Base-by-base conservation (phyloP, 495 filamentous ascomycete species). In the Talaromyces borbonicus region DNA sequence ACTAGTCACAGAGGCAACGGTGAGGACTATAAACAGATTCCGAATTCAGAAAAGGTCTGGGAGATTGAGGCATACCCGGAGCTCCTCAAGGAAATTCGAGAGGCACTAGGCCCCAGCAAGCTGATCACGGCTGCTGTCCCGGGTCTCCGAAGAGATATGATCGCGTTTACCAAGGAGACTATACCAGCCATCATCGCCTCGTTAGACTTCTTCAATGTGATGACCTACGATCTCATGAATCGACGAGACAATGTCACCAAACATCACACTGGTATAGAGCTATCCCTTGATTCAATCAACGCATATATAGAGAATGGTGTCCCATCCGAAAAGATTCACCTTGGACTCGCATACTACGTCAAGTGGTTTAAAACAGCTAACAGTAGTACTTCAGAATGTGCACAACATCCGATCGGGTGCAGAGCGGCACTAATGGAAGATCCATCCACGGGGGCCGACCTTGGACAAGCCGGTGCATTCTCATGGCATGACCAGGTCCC, bases 201-300 rank as follows among this genome's bases (percentile, higher is more conserved):
- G 0, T 63, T 87, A 7, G 81, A 87, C 56, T 83, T 83, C 60
- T 63, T 87, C 57, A 88, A 87, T 56, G 71, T 87, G 44, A 88
- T 88, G 84, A 77, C 76, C 15, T 88, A 88, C 62, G 84, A 88
- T 51, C 56, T 88, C 41, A 83, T 84, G 74, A 88, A 86, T 62
- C 75, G 84, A 16, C 77, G 84, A 15, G 78, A 87, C 53, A 77
- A 67, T 46, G 59, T 76, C 8, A 87, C 82, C 4, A 74, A 70
- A 46, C 81, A 86, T 53, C 80, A 84, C 55, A 82, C 74, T 15
- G 74, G 79, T 27, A 60, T 85, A 19, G 50, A 61, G 43, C 61
- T 64, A 8, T 80, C 76, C 27, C 57, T 78, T 8, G 68, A 71
- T 9, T 62, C 73, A 12, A 51, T 86, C 12, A 59, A 79, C 37